Percentiles rank a stretch among this genome's conserved stretches.
Conservation (phyloP, 352 stramenopile genomes). For the Phytopythium cucurbitacearum region DNA sequence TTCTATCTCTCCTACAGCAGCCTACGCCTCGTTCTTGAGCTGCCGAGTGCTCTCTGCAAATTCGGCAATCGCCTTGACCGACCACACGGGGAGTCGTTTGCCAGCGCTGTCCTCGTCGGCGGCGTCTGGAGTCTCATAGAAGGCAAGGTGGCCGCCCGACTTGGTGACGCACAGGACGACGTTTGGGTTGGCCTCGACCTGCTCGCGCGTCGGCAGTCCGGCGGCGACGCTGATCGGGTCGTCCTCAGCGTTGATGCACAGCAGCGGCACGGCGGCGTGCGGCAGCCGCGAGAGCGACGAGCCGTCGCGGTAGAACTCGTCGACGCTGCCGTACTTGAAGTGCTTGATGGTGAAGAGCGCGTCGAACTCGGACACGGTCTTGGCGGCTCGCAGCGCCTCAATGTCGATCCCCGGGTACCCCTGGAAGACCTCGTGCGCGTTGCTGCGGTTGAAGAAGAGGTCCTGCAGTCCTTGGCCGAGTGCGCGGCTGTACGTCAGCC, state of each 20-base stretch:
- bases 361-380: constrained; percentile 57
- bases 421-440: constrained; percentile 55
- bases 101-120: not conserved
- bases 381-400: constrained; percentile 23
- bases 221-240: constrained; percentile 44
- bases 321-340: constrained; percentile 43
- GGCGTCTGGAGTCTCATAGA: constrained; percentile 18
- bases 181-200: constrained; percentile 37
- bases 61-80: constrained; percentile 31
- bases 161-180: constrained; percentile 45
- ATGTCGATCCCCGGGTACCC: constrained; percentile 42
- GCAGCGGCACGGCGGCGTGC: constrained; percentile 32
- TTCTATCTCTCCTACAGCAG: too few species aligned
- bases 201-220: constrained; percentile 13
- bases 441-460: constrained; percentile 63
- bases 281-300: constrained; percentile 30
- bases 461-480: constrained; percentile 42
- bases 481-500: constrained; percentile 46
- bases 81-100: constrained; percentile 25
- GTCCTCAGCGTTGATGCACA: constrained; percentile 48
- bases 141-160: constrained; percentile 40
- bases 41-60: constrained; percentile 25
- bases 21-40: too few species aligned
- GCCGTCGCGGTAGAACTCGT: constrained; percentile 41
- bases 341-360: constrained; percentile 51